A percentile compares a stretch with the other conserved stretches of the same genome.
phyloP scores from a whole-genome alignment of 257 asterid genomes.

The Asclepias syriaca region DNA sequence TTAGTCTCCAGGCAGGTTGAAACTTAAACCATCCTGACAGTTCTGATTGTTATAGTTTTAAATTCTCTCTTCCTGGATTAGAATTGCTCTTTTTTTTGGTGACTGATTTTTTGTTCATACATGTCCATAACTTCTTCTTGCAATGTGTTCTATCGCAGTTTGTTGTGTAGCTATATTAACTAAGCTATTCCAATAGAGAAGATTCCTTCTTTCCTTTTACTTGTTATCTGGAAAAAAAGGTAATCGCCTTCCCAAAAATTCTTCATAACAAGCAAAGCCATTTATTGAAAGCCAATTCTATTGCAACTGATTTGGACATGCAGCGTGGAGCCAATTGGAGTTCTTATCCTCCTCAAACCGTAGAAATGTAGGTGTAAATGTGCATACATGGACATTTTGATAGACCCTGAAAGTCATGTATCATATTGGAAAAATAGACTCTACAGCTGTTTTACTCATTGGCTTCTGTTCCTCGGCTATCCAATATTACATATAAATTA shows the following conservation, averaged over 20 bases:
- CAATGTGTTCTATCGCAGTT: background rate
- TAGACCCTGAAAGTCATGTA: background rate
- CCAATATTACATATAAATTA: no score
- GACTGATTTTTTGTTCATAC: background rate
- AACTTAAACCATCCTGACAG: background rate
- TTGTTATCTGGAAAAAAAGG: background rate
- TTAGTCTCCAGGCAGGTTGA: background rate
- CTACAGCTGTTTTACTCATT: background rate
- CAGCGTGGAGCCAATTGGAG: background rate
- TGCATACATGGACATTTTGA: background rate
- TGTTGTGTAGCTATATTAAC: background rate
- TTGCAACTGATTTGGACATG: background rate
- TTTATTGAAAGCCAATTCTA: background rate
- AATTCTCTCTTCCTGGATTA: background rate
- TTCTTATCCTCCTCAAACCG: background rate
- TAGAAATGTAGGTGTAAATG: background rate
- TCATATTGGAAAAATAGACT: background rate
- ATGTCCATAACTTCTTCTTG: background rate
- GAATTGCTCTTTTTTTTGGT: background rate
- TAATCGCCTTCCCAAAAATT: background rate
- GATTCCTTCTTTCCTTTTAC: background rate
- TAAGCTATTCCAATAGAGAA: background rate
- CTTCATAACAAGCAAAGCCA: background rate
- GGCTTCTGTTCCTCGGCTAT: background rate
- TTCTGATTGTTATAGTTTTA: background rate